Conservation (phyloP, 2,329 filamentous ascomycete species). For the Lasiodiplodia sp. region DNA sequence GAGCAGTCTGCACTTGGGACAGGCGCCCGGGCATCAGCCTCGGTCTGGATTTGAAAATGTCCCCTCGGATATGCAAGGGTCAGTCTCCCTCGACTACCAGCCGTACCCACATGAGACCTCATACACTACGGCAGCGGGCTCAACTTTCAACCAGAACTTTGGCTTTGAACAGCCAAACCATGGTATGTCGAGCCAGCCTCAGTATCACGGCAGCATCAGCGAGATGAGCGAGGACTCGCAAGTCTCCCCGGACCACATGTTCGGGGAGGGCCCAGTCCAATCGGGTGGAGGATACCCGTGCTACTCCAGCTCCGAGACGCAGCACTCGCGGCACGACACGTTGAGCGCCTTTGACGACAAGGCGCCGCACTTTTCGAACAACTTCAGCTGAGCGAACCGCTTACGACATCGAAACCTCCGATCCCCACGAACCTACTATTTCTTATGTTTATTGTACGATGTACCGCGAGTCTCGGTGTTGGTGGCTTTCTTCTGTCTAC, state of each 20-base stretch:
- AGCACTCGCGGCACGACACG: slow-evolving; percentile 28
- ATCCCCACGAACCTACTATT: slow-evolving; percentile 6
- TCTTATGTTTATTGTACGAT: slow-evolving; percentile 6
- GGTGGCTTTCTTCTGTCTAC: background rate
- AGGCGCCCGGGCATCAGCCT: slow-evolving; percentile 20
- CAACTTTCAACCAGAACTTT: slow-evolving; percentile 22
- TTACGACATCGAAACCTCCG: slow-evolving; percentile 6
- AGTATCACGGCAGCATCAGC: slow-evolving; percentile 23
- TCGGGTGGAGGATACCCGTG: background rate
- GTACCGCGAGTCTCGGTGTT: slow-evolving; percentile 11
- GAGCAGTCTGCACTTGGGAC: slow-evolving; percentile 16
- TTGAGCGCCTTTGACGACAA: slow-evolving; percentile 26
- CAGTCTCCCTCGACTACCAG: slow-evolving; percentile 26
- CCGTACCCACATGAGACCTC: slow-evolving; percentile 14
- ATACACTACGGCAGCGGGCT: slow-evolving; percentile 16
- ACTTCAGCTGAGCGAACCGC: slow-evolving; percentile 18
- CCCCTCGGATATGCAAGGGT: slow-evolving; percentile 12
- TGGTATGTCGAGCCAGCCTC: slow-evolving; percentile 12
- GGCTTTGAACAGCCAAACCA: slow-evolving; percentile 24
- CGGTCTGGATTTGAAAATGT: slow-evolving; percentile 13
- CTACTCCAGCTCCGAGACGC: slow-evolving; percentile 18
- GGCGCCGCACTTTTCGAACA: slow-evolving; percentile 25
- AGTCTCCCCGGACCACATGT: slow-evolving; percentile 16
- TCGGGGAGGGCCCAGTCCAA: slow-evolving; percentile 7
- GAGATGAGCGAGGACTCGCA: slow-evolving; percentile 25